These are phyloP conservation scores for Apiotrichum veenhuisii DNA, from an alignment of 1,284 basidiomycete genomes.

Conservation along the genomic window DNA sequence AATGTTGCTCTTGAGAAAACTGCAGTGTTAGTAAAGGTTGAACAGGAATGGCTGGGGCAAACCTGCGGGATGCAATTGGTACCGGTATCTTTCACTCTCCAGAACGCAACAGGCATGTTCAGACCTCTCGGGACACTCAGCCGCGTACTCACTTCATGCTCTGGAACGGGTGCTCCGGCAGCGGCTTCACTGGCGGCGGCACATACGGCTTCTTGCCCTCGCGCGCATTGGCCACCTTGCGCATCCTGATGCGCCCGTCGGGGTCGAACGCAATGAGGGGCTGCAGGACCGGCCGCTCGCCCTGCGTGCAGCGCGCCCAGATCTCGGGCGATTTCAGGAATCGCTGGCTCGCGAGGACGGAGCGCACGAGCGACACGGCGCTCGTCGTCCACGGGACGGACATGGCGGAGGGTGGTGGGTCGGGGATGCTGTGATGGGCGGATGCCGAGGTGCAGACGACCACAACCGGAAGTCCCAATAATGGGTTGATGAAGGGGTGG, in stretches of 20 bases:
- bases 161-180: slow-evolving; percentile 33
- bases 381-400: slow-evolving; percentile 2
- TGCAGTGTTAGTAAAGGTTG: slow-evolving; percentile 5
- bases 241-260: slow-evolving; percentile 30
- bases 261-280: slow-evolving; percentile 14
- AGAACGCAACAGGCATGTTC: no score
- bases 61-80: no score
- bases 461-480: no score
- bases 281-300: slow-evolving; percentile 16
- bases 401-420: no score
- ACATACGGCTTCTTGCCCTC: slow-evolving; percentile 29
- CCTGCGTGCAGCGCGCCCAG: slow-evolving; percentile 22
- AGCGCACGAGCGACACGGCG: slow-evolving; percentile 4
- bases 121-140: no score
- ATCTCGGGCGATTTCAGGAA: slow-evolving; percentile 20
- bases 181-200: slow-evolving; percentile 21
- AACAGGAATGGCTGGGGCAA: neutral
- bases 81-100: no score
- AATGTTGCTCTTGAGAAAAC: slow-evolving; percentile 28
- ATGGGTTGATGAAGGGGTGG: no score
- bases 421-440: no score
- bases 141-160: slow-evolving; percentile 20
- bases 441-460: no score
- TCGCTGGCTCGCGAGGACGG: neutral
- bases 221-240: slow-evolving; percentile 27